These are phyloP conservation scores for Serendipita indica DNA, from an alignment of 768 basidiomycete species.

Conservation along the genomic window DNA sequence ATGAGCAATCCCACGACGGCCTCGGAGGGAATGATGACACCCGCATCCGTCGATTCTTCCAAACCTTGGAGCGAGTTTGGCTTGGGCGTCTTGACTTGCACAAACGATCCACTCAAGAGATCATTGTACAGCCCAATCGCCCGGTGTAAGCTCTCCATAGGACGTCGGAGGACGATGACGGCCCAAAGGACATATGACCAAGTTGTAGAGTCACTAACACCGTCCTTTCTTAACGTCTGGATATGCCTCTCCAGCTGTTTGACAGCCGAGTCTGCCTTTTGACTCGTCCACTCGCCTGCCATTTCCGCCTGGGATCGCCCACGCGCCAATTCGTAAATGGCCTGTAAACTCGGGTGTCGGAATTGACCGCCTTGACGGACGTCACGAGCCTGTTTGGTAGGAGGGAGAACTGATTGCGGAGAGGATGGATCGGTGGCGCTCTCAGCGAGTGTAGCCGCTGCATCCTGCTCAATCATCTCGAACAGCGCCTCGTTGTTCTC, in stretches of 20 bases:
- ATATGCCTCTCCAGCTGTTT: background rate
- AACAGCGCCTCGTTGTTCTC: background rate
- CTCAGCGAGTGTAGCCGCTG: background rate
- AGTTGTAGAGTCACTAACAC: background rate
- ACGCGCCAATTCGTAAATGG: no score
- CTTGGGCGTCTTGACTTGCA: background rate
- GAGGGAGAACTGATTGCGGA: background rate
- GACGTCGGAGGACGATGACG: background rate
- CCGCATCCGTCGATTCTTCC: background rate
- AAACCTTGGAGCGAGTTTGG: background rate
- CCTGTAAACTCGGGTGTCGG: no score
- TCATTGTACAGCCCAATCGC: constrained; percentile 7
- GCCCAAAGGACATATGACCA: background rate
- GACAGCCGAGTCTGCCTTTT: background rate
- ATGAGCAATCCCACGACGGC: constrained; percentile 46
- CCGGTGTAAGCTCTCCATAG: background rate
- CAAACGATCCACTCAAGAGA: background rate
- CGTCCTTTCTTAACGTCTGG: background rate
- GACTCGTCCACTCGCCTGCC: background rate
- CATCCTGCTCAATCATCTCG: no score
- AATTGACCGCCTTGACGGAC: no score
- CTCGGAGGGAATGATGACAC: constrained; percentile 26
- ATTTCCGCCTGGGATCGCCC: no score
- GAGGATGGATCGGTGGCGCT: background rate
- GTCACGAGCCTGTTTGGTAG: background rate